Evolutionary conservation across 352 stramenopile species (phyloP), one percentile per base, ranked within the genome.

Genomic region (Phytophthora megakarya): DNA sequence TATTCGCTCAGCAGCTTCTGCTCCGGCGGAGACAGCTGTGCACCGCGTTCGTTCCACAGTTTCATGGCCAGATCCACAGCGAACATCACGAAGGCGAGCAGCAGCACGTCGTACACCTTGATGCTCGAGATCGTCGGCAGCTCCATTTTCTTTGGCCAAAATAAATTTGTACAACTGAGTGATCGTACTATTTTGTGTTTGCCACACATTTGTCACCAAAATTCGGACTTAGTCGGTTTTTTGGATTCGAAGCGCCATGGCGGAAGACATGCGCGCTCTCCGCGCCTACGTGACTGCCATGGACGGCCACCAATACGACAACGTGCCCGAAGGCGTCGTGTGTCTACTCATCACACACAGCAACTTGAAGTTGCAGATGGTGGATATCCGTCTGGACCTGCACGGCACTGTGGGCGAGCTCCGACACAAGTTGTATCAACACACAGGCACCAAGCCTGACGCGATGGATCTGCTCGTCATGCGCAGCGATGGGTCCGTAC

Each of bases 321-420:
- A 80, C 26, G 68, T 98, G 1, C 78, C 89, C 4, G 80, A 96
- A 19, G 92, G 89, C 18, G 84, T 98, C 15, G 84, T 99, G 18
- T 89, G 93, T 59, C 80, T 99, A 51, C 95, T 98, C 72, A 96
- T 99, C 58, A 98, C 97, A 10, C 97, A 99, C 81, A 98, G 86
- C 67, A 98, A 99, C 77, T 82, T 99, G n/a, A 80, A 93, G 50
- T 90, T 97, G 71, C 82, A 95, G 61, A 98, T 99, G 84, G 89
- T 98, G 56, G 97, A 99, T 82, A 97, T 99, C 60, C 96, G 97
- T 5, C 90, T 99, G 61, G 93, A 99, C 64, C 67, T 98, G 79
- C 86, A 97, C 64, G 71, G 93, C 61, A 97, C 90, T 32, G 82
- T 98, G 46, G 82, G 75, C 22, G 84, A 95, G 32, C 75, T 99